A percentile compares a stretch with the other conserved stretches of the same genome.
These are phyloP conservation scores for Trichosporon inkin DNA, from an alignment of 1,284 basidiomycete species.

Conservation along the genomic window DNA sequence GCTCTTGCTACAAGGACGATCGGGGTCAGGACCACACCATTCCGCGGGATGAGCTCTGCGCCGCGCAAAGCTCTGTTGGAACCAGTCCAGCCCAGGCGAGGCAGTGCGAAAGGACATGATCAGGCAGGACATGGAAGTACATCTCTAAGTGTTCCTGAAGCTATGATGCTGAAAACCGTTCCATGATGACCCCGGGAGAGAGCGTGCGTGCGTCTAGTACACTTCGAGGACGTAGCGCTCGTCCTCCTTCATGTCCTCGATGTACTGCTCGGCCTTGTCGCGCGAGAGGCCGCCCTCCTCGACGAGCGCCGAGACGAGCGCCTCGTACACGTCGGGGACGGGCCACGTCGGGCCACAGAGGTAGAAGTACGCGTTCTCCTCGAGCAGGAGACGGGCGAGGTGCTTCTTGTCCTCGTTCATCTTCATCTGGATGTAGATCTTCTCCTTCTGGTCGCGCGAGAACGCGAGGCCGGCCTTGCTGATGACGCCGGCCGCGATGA, in stretches of 20 bases:
- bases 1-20: background rate
- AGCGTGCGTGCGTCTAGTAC: slow-evolving; percentile 40
- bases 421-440: slow-evolving; percentile 98
- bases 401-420: slow-evolving; percentile 83
- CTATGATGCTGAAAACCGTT: too few species aligned
- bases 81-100: background rate
- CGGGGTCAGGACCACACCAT: background rate
- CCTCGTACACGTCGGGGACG: slow-evolving; percentile 93
- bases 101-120: background rate
- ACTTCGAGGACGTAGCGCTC: slow-evolving; percentile 97
- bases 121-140: too few species aligned
- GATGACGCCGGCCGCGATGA: slow-evolving; percentile 74
- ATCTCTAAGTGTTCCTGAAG: too few species aligned
- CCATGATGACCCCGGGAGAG: too few species aligned
- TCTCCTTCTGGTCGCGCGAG: slow-evolving; percentile 85
- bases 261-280: slow-evolving; percentile 69
- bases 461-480: slow-evolving; percentile 90
- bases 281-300: slow-evolving; percentile 66
- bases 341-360: slow-evolving; percentile 98
- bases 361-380: slow-evolving; percentile 68
- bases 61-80: background rate
- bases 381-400: slow-evolving; percentile 65
- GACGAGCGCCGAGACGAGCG: slow-evolving; percentile 73
- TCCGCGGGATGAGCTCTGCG: background rate
- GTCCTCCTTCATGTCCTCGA: slow-evolving; percentile 92